phyloP scores from a whole-genome alignment of 2,329 filamentous ascomycete genomes.

The Pseudocercospora macadamiae region DNA sequence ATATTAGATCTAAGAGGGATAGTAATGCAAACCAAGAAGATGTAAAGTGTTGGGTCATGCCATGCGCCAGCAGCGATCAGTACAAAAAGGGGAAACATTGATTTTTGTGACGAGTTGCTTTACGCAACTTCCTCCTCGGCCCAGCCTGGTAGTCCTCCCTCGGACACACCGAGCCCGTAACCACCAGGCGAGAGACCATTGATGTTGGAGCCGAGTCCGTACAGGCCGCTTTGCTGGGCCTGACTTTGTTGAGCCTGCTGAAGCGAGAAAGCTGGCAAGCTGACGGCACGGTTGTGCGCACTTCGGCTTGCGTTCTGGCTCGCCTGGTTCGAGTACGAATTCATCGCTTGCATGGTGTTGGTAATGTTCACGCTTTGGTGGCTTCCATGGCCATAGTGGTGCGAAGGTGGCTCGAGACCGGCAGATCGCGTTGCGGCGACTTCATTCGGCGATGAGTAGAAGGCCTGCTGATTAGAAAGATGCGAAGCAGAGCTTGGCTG shows the following conservation, averaged over 20 bases:
- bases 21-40: constrained; percentile 26
- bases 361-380: constrained; percentile 53
- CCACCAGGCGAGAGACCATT: constrained; percentile 54
- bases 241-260: constrained; percentile 42
- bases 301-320: constrained; percentile 54
- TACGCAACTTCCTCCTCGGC: constrained; percentile 62
- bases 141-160: constrained; percentile 63
- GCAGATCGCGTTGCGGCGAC: constrained; percentile 47
- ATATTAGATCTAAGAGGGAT: constrained; percentile 5
- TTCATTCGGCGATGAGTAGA: constrained; percentile 72
- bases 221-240: constrained; percentile 56
- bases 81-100: not conserved
- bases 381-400: constrained; percentile 58
- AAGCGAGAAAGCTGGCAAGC: constrained; percentile 73
- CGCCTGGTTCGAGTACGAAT: constrained; percentile 41
- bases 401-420: constrained; percentile 36
- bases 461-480: constrained; percentile 71
- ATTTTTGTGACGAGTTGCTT: not conserved
- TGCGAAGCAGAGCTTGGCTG: constrained; percentile 50
- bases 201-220: constrained; percentile 52
- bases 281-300: constrained; percentile 77
- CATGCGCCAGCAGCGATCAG: not conserved
- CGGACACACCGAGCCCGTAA: constrained; percentile 63
- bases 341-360: constrained; percentile 26
- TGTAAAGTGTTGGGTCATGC: not conserved